phyloP scores from a whole-genome alignment of 2,329 filamentous ascomycete genomes.

The Microcyclosporella mali region DNA sequence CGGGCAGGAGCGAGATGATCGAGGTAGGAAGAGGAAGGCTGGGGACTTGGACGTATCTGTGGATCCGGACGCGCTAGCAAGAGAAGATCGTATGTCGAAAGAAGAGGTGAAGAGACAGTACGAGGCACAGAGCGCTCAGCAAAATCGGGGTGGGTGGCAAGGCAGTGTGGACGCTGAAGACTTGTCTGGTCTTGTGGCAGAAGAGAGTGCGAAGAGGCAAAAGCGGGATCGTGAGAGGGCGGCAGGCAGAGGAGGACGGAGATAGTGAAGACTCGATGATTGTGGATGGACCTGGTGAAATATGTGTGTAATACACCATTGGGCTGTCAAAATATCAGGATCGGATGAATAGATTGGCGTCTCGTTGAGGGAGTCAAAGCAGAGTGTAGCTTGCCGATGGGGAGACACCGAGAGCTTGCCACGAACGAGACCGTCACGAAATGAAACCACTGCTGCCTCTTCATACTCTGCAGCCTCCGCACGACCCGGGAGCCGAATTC shows the following conservation, averaged over 20 bases:
- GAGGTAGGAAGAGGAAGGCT: slow-evolving; percentile 84
- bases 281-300: not conserved
- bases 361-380: too few relatives aligned
- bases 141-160: slow-evolving; percentile 55
- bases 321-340: too few relatives aligned
- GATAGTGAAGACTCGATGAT: not conserved
- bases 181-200: slow-evolving; percentile 89
- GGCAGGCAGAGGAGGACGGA: slow-evolving; percentile 43
- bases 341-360: too few relatives aligned
- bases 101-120: slow-evolving; percentile 77
- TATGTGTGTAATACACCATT: too few relatives aligned
- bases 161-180: slow-evolving; percentile 70
- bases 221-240: slow-evolving; percentile 75
- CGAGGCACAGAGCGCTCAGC: slow-evolving; percentile 61
- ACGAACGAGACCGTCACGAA: too few relatives aligned
- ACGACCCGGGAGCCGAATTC: too few relatives aligned
- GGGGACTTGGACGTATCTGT: slow-evolving; percentile 92
- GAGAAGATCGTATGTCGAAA: slow-evolving; percentile 72
- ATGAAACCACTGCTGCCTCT: too few relatives aligned
- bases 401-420: too few relatives aligned
- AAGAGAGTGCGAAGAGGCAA: slow-evolving; percentile 82
- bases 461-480: too few relatives aligned
- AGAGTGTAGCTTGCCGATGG: too few relatives aligned
- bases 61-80: slow-evolving; percentile 72
- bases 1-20: slow-evolving; percentile 66